Base-by-base conservation (phyloP, 2,329 filamentous ascomycete genomes). In the Penicillium sp. region DNA sequence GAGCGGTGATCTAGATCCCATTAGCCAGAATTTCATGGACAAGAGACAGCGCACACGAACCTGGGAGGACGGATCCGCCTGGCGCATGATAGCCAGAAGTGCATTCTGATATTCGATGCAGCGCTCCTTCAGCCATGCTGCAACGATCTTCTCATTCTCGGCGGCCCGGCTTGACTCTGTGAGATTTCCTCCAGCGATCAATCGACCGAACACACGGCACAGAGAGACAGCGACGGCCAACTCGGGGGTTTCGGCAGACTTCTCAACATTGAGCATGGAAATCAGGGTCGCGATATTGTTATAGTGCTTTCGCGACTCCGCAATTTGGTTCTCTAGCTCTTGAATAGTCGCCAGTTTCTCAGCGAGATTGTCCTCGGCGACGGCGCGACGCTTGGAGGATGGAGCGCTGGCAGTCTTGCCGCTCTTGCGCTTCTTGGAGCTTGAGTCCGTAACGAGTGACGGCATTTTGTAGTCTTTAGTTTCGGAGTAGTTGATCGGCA, bases 261-360 rank as follows among this genome's bases (percentile, higher is more conserved):
- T 73, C 27, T 77, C 76, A 34, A 76, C 77, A 66, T 82, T 71
- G 36, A 85, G 75, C 65, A 86, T 82, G 40, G 81, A 81, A 43
- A 96, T 79, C 36, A 97, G 77, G 10, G 82, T 84, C 7, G 85
- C 82, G 67, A 97, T 93, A 69, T 96, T 91, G 79, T 96, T 96
- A 81, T 95, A 96, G 75, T 96, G 85, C 73, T 92, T 91, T 68
- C 86, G 89, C 47, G 92, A 96, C 72, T 94, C 87, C 58, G 92
- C 76, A 52, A 97, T 92, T 54, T 90, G 87, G 59, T 85, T 81
- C 76, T 97, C 92, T 51, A 97, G 82, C 50, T 85, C 77, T 40
- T 93, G 76, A 55, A 96, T 90, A 59, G 85, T 83, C 52, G 83
- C 81, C 69, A 88, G 83, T 43, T 79, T 72, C 67, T 86, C 82